phyloP scores from a whole-genome alignment of 495 filamentous ascomycete genomes.

The Xylaria bambusicola region DNA sequence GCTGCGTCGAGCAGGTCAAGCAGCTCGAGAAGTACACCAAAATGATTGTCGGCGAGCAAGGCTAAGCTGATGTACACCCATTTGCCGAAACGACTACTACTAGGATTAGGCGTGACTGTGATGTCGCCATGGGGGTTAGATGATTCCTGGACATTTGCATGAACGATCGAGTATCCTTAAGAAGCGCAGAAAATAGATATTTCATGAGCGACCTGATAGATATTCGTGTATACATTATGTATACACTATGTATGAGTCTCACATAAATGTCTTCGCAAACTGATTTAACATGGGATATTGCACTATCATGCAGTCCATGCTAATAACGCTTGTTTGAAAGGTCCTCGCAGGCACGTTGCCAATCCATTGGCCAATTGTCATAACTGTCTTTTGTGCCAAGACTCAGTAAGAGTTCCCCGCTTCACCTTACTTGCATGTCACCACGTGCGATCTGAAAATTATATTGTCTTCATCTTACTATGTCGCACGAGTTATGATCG shows the following conservation, averaged over 20 bases:
- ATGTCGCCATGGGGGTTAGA: slow-evolving; percentile 9
- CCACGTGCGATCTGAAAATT: neutral
- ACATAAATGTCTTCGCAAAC: no score
- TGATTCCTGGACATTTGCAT: neutral
- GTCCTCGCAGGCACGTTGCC: slow-evolving; percentile 31
- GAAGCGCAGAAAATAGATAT: neutral
- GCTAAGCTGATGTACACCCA: slow-evolving; percentile 28
- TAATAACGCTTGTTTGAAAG: no score
- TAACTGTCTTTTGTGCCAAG: neutral
- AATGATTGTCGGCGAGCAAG: slow-evolving; percentile 55
- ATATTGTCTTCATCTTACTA: no score
- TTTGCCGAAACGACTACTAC: slow-evolving; percentile 12
- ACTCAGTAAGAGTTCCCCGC: slow-evolving; percentile 4
- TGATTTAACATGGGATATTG: no score
- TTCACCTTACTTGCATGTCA: neutral
- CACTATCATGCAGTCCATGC: no score
- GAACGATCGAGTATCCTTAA: neutral
- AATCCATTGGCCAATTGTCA: slow-evolving; percentile 27
- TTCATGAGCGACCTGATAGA: neutral
- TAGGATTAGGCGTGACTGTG: slow-evolving; percentile 23
- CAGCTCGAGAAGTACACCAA: slow-evolving; percentile 55
- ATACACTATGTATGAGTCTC: no score
- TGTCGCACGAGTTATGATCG: no score
- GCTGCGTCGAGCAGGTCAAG: slow-evolving; percentile 56
- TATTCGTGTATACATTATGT: no score